Conservation (phyloP, 73 alveolate genomes). For the Tetrahymena thermophila region DNA sequence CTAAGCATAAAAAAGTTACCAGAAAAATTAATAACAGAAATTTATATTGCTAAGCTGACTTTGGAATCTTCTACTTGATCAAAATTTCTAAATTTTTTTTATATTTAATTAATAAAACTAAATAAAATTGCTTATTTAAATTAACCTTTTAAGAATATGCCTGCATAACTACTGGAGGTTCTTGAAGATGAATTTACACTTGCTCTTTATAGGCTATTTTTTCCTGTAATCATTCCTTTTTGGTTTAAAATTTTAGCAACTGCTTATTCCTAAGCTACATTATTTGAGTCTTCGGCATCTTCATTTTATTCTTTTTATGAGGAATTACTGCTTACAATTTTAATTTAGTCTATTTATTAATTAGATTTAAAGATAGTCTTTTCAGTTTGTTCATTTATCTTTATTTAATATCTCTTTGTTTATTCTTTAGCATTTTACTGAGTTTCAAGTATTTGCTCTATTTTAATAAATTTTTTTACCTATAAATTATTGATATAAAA, state of each 20-base stretch:
- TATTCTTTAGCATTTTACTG: neutral
- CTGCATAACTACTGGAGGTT: neutral
- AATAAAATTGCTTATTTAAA: neutral
- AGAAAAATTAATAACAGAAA: neutral
- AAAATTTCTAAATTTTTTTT: neutral
- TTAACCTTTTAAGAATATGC: neutral
- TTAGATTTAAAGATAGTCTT: neutral
- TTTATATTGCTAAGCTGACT: neutral
- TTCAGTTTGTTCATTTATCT: neutral
- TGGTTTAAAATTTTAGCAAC: neutral
- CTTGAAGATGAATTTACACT: neutral
- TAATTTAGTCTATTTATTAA: neutral
- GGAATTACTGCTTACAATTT: neutral
- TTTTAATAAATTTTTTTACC: too few relatives aligned
- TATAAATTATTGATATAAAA: too few relatives aligned
- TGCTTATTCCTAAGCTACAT: neutral
- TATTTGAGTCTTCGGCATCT: neutral
- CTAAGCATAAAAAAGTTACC: neutral
- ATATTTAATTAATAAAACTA: neutral
- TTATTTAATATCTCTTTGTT: neutral
- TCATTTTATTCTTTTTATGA: neutral
- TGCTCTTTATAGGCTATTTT: neutral
- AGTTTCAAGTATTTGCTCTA: neutral
- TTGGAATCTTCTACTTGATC: neutral
- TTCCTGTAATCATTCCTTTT: neutral